Evolutionary conservation across 169 alveolate genomes (phyloP).

Genomic region (Cystoisospora suis): DNA sequence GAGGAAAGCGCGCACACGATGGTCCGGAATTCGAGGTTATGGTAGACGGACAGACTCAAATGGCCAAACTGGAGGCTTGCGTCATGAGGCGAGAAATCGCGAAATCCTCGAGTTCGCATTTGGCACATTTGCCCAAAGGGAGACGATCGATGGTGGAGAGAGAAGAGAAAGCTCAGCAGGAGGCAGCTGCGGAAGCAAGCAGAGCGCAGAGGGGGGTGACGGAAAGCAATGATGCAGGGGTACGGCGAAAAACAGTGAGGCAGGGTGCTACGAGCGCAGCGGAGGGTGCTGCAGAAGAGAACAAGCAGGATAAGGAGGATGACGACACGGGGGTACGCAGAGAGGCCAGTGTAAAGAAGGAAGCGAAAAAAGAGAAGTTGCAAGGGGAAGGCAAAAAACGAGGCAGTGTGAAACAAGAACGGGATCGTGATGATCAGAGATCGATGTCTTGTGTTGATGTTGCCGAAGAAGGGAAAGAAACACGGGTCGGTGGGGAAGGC

Average conservation of each 20-base stretch:
- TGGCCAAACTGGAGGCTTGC: neutral
- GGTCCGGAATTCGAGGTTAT: neutral
- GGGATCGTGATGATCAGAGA: no score
- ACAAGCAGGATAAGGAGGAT: neutral
- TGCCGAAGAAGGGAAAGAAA: neutral
- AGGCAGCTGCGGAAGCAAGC: neutral
- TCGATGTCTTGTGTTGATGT: no score
- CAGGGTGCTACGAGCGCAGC: neutral
- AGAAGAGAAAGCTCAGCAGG: neutral
- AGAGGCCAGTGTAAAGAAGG: neutral
- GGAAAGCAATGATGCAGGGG: neutral
- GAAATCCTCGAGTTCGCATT: neutral
- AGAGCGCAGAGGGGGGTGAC: neutral
- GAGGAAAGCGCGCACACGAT: no score
- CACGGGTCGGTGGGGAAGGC: neutral
- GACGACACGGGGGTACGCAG: neutral
- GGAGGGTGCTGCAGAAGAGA: neutral
- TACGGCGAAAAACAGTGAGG: neutral
- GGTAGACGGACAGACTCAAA: neutral
- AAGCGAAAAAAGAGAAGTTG: neutral
- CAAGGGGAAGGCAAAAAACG: neutral
- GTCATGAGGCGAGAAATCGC: neutral
- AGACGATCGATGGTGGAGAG: neutral
- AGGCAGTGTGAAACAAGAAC: neutral
- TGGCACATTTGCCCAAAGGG: neutral